Evolutionary conservation across 225 moss, liverwort and hornwort species (phyloP).

Genomic region (Climacium dendroides): DNA sequence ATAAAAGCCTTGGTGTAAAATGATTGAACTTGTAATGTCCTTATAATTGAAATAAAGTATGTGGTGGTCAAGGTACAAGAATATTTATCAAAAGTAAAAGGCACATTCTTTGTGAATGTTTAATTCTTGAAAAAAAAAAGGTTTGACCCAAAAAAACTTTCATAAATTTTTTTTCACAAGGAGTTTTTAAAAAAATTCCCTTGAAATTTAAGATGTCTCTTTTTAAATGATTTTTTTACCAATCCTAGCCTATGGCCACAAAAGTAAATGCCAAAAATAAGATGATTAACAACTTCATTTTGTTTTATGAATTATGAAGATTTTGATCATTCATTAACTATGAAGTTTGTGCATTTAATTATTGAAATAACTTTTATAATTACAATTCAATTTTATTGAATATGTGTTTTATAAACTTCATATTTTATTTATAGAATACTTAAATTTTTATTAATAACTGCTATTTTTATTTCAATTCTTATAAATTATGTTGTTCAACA

Average conservation of each 20-base stretch:
- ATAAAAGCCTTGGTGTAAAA: background rate
- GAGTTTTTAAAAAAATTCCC: background rate
- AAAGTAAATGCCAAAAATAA: background rate
- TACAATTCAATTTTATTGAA: background rate
- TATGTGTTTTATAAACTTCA: accelerated
- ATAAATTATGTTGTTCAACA: too few relatives aligned
- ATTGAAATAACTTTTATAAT: background rate
- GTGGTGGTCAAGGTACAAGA: background rate
- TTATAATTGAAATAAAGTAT: background rate
- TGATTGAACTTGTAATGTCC: background rate
- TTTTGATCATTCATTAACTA: background rate
- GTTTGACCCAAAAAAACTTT: background rate
- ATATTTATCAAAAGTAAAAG: background rate
- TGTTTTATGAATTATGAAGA: background rate
- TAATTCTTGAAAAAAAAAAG: background rate
- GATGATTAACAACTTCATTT: background rate
- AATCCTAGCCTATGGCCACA: background rate
- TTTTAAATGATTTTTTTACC: background rate
- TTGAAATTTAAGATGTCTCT: accelerated
- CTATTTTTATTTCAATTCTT: background rate
- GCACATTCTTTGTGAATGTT: background rate
- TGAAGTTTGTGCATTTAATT: background rate
- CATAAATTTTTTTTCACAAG: background rate
- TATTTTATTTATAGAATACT: background rate
- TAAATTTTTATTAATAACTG: background rate